Percentiles rank a stretch among this genome's conserved stretches.
phyloP scores from a whole-genome alignment of 208 protist genomes.

The Porcisia deanei region DNA sequence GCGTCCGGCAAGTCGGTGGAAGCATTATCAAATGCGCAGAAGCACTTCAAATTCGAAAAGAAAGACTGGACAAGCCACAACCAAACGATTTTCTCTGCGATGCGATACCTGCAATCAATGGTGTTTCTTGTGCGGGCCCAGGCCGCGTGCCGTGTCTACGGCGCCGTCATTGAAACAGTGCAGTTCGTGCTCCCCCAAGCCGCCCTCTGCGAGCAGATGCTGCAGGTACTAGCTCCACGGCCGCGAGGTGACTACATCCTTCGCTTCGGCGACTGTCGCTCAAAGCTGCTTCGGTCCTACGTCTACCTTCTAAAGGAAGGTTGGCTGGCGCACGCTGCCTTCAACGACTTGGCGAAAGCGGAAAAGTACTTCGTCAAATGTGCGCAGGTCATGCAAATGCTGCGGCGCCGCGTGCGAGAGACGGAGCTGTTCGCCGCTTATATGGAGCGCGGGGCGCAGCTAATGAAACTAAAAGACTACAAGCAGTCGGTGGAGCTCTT shows the following conservation, averaged over 20 bases:
- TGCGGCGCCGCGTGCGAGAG: slow-evolving; percentile 40
- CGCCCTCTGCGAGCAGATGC: slow-evolving; percentile 76
- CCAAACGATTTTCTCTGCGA: slow-evolving; percentile 57
- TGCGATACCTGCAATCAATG: slow-evolving; percentile 84
- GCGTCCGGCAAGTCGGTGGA: slow-evolving; percentile 60
- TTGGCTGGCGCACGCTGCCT: slow-evolving; percentile 68
- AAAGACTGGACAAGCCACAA: slow-evolving; percentile 55
- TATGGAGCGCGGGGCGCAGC: slow-evolving; percentile 81
- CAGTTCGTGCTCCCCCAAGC: slow-evolving; percentile 80
- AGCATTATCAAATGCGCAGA: slow-evolving; percentile 50
- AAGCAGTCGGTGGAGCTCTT: slow-evolving; percentile 51
- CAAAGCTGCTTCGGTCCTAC: slow-evolving; percentile 55
- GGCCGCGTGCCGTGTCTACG: slow-evolving; percentile 56
- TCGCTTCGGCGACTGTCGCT: slow-evolving; percentile 63
- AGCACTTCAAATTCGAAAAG: slow-evolving; percentile 79
- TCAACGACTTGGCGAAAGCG: slow-evolving; percentile 49
- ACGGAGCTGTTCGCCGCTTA: slow-evolving; percentile 59
- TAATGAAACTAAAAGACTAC: slow-evolving; percentile 63
- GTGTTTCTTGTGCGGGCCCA: slow-evolving; percentile 72
- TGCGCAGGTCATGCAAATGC: slow-evolving; percentile 46
- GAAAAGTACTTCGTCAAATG: slow-evolving; percentile 75
- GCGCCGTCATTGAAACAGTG: slow-evolving; percentile 67
- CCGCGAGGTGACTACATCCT: slow-evolving; percentile 49
- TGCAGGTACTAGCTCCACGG: slow-evolving; percentile 51
- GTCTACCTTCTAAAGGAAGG: slow-evolving; percentile 58